These are phyloP conservation scores for Phytomonas serpens DNA, from an alignment of 208 protist species.

Conservation along the genomic window DNA sequence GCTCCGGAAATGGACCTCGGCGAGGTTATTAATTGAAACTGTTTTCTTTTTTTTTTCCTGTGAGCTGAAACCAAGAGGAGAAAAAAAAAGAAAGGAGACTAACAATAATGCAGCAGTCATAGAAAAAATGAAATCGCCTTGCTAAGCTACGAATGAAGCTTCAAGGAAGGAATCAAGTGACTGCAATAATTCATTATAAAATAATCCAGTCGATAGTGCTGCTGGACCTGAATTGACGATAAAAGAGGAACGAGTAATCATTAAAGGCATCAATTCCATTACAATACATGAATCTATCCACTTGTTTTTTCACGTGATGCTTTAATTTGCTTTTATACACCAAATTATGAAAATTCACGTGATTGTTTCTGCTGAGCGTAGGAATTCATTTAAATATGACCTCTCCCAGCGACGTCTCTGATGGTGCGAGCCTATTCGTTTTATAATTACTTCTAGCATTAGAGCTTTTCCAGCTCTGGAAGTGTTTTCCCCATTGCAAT, in stretches of 20 bases:
- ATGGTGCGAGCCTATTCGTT: not conserved
- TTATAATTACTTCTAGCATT: not conserved
- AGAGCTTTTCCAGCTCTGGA: not conserved
- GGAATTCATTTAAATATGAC: not conserved
- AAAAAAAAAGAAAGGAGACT: not conserved
- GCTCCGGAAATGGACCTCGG: conserved; percentile 18
- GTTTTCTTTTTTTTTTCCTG: conserved; percentile 15
- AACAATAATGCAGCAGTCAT: not conserved
- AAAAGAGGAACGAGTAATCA: not conserved
- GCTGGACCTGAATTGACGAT: not conserved
- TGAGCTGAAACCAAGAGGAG: not conserved
- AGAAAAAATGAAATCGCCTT: not conserved
- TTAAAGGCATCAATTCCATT: not conserved
- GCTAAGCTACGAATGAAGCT: not conserved
- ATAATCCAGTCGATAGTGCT: not conserved
- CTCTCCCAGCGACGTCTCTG: not conserved
- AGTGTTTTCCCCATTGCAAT: not conserved
- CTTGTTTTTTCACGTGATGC: not conserved
- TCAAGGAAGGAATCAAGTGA: not conserved
- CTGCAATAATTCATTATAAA: not conserved
- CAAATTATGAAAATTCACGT: not conserved
- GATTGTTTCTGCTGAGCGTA: conserved; percentile 1
- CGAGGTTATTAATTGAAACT: conserved; percentile 17
- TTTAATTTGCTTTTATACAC: not conserved
- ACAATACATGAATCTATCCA: not conserved